Evolutionary conservation across 2,329 filamentous ascomycete species (phyloP), one percentile per base, ranked within the genome.

Genomic region (Aspergillus felis): DNA sequence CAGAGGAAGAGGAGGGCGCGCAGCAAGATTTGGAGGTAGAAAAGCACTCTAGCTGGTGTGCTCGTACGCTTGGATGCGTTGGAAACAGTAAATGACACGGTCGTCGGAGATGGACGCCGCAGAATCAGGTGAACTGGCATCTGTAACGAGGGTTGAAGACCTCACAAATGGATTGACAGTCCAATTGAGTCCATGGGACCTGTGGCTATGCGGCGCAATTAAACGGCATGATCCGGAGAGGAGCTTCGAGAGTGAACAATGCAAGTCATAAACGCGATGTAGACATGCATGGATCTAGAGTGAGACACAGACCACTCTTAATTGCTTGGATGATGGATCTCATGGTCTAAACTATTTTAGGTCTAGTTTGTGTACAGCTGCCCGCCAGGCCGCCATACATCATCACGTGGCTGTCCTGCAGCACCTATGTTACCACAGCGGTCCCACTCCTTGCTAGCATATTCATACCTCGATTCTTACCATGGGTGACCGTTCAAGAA

Each of bases 1-100:
- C 71, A 68, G 17, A 75, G 49, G 32, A 79, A 79, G 2, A 81
- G 57, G 1, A 79, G 3, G 2, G 79, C 61, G 20, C 82, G 78
- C 3, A 80, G 57, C 5, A 81, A 58, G 51, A 83, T 64, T 47
- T 77, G 71, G 32, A 80, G 55, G 59, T 74, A 71, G 63, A 77
- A 79, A 5, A 77, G 63, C 50, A 79, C 57, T 56, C 74, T 78
- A 12, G 81, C 76, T 14, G 79, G 68, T 32, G 82, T 67, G 17
- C 78, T 82, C 9, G 72, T 72, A 38, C 74, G 76, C 12, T 74
- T 69, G 12, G 89, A 85, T 48, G 86, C 85, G 57, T 92, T 97
- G 38, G 92, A 94, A 56, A 97, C 90, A 29, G 89, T 95, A 81
- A 93, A 97, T 64, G 90, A 89, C 71, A 90, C 87, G n/a, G 94